Evolutionary conservation across 768 basidiomycete genomes (phyloP).

Genomic region (Coprinopsis cinerea): DNA sequence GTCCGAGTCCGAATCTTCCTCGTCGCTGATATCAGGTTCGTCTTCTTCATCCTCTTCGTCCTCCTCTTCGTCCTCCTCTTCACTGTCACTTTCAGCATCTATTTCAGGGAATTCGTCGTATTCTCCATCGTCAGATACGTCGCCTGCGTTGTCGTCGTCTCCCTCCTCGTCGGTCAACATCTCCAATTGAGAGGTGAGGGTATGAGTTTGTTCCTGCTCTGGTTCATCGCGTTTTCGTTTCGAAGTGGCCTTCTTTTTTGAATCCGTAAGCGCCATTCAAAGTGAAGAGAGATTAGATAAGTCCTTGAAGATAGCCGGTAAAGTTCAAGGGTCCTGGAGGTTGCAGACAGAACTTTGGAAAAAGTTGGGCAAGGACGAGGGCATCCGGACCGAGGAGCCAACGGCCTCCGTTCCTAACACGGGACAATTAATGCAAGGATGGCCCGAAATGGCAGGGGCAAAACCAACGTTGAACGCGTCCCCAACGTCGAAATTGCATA

Average conservation of each 20-base stretch:
- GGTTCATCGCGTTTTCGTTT: slow-evolving; percentile 55
- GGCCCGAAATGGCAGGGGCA: background rate
- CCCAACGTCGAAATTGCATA: background rate
- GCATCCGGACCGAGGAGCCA: slow-evolving; percentile 12
- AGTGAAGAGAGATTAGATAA: too few relatives aligned
- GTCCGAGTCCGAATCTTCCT: slow-evolving; percentile 37
- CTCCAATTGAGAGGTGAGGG: slow-evolving; percentile 48
- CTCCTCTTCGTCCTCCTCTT: slow-evolving; percentile 29
- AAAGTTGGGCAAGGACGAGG: background rate
- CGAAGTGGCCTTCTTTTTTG: slow-evolving; percentile 31
- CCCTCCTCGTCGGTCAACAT: slow-evolving; percentile 74
- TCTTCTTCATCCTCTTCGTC: slow-evolving; percentile 29
- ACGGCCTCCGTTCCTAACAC: slow-evolving; percentile 22
- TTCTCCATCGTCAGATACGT: slow-evolving; percentile 49
- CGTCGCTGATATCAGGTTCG: slow-evolving; percentile 32
- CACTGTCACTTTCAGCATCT: slow-evolving; percentile 46
- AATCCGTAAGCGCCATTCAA: slow-evolving; percentile 28
- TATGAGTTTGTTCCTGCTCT: slow-evolving; percentile 33
- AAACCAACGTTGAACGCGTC: background rate
- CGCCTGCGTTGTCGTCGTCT: slow-evolving; percentile 34
- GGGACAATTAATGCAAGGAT: slow-evolving; percentile 16
- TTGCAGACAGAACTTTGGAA: slow-evolving; percentile 5
- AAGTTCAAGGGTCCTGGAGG: background rate
- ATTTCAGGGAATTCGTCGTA: slow-evolving; percentile 75
- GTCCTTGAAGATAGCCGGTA: background rate